A percentile compares a stretch with the other conserved stretches of the same genome.
These are phyloP conservation scores for Eimeria praecox DNA, from an alignment of 169 alveolate genomes.

Conservation along the genomic window DNA sequence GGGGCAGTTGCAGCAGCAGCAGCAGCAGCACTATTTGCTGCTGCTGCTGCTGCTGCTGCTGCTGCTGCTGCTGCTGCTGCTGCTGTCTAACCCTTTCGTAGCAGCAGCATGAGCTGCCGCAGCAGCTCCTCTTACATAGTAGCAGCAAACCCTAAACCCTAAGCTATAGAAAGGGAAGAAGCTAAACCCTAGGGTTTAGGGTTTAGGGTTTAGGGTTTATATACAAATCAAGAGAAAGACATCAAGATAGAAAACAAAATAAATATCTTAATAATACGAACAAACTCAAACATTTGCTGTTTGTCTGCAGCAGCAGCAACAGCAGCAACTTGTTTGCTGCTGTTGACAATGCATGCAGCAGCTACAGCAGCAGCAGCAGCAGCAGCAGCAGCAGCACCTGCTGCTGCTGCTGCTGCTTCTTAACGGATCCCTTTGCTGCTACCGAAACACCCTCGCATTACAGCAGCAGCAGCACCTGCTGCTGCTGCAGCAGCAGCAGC, in stretches of 20 bases:
- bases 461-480: not conserved
- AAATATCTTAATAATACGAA: too few relatives aligned
- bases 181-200: not conserved
- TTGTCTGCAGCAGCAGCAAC: not conserved
- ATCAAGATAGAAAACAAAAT: not conserved
- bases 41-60: too few relatives aligned
- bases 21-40: too few relatives aligned
- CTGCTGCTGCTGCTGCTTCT: not conserved
- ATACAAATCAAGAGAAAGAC: too few relatives aligned
- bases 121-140: too few relatives aligned
- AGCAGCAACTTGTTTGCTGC: not conserved
- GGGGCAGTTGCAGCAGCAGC: too few relatives aligned
- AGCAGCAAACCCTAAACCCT: too few relatives aligned
- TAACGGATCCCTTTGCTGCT: conserved; percentile 5
- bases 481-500: not conserved
- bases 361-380: not conserved
- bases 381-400: not conserved
- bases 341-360: conserved; percentile 7
- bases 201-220: not conserved
- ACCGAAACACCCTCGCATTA: not conserved
- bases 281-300: not conserved
- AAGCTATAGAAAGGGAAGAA: not conserved
- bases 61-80: too few relatives aligned
- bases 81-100: too few relatives aligned
- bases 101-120: too few relatives aligned